Evolutionary conservation across 495 filamentous ascomycete species (phyloP), one percentile per base, ranked within the genome.

Genomic region (Aspergillus ellipticus): DNA sequence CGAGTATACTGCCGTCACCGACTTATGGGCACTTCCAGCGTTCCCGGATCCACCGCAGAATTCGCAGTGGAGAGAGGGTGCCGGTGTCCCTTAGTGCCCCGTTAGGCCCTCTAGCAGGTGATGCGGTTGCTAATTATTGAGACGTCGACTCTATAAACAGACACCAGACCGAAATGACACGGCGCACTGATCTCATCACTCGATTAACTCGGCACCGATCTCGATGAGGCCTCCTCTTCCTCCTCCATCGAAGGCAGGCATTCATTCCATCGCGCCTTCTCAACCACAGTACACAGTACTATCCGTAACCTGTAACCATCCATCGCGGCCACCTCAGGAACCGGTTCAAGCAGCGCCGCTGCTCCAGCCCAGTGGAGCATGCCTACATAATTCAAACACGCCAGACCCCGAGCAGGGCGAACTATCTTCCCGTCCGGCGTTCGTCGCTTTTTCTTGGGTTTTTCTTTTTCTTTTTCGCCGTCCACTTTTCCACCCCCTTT

Each of bases 361-460:
- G 45, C 45, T 48, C 45, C 45, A 48, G 45, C 1, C 24, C 45
- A 48, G 45, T 48, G 45, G 45, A 48, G 45, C 45, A 48, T 48
- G 45, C 29, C 28, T 48, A 28, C 24, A 4, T 28, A 48, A 48
- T 48, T 48, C 45, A 48, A 48, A 48, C 45, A 48, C 45, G 28
- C 45, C 45, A 48, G 22, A 48, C 43, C 43, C 43, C n/a, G n/a
- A n/a, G n/a, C n/a, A n/a, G n/a, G n/a, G n/a, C 42, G 10, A 45
- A 28, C 24, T 28, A 28, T 28, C 45, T 48, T 48, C 45, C 45
- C 45, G 45, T 16, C 19, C 13, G 19, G 43, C 20, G 19, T 47
- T 47, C 43, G 20, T 47, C 43, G 24, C 43, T 26, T 45, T 47
- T 47, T 24, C 43, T 24, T 46, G 24, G 24, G 24, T 46, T 46